Percentiles rank a stretch among this genome's conserved stretches.
These are phyloP conservation scores for Gardenia jasminoides DNA, from an alignment of 257 asterid species.

Conservation along the genomic window DNA sequence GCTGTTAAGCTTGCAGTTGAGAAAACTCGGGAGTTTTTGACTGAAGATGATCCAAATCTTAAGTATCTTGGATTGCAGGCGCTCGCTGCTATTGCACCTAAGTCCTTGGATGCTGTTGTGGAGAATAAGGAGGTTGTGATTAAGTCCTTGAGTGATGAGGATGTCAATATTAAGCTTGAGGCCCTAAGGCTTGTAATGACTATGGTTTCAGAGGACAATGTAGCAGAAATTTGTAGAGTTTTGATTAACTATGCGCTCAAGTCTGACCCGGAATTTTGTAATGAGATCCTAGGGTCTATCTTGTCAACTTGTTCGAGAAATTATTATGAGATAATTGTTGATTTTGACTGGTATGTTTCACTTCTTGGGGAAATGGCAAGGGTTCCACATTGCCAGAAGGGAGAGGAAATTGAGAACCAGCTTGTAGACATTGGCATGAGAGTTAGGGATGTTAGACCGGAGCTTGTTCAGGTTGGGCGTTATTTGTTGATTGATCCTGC, in stretches of 20 bases:
- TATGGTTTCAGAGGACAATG: conserved; percentile 86
- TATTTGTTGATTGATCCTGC: conserved; percentile 92
- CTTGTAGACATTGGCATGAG: conserved; percentile 90
- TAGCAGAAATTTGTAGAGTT: conserved; percentile 71
- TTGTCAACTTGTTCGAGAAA: conserved; percentile 68
- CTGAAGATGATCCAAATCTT: conserved; percentile 83
- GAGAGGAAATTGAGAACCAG: conserved; percentile 72
- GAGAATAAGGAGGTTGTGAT: conserved; percentile 90
- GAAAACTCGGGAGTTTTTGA: conserved; percentile 71
- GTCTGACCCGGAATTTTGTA: conserved; percentile 88
- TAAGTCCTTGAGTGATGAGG: conserved; percentile 83
- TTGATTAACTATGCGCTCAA: conserved; percentile 79
- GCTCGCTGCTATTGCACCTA: conserved; percentile 49
- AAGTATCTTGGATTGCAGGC: conserved; percentile 90
- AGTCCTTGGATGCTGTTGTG: conserved; percentile 70
- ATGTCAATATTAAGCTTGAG: conserved; percentile 72
- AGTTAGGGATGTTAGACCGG: conserved; percentile 87
- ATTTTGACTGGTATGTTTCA: conserved; percentile 88
- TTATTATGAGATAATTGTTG: conserved; percentile 67
- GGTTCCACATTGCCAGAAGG: conserved; percentile 84
- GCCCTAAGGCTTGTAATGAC: conserved; percentile 85
- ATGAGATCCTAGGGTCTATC: conserved; percentile 76
- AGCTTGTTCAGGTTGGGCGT: conserved; percentile 83
- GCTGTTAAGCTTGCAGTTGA: conserved; percentile 79
- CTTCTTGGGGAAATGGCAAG: conserved; percentile 91